These are phyloP conservation scores for Pichia sp. DNA, from an alignment of 1,139 yeast genomes.

Conservation along the genomic window DNA sequence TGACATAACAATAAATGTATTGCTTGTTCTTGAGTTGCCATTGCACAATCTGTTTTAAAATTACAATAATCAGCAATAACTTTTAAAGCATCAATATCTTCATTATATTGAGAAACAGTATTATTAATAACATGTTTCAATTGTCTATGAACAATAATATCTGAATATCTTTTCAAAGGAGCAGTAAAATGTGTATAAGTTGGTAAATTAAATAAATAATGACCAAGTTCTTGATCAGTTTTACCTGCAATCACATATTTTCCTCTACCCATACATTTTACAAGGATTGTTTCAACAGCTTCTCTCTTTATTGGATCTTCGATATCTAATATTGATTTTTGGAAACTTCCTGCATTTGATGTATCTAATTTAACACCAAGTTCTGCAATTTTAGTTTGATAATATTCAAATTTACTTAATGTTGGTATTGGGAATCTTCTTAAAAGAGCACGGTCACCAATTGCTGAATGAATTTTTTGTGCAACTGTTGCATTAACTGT, in stretches of 20 bases:
- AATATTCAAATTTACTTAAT: constrained; percentile 71
- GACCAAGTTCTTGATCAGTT: constrained; percentile 74
- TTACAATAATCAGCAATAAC: constrained; percentile 88
- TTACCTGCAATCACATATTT: constrained; percentile 85
- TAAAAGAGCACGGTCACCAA: constrained; percentile 76
- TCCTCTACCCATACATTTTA: constrained; percentile 79
- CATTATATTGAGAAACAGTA: constrained; percentile 30
- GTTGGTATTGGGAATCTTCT: constrained; percentile 88
- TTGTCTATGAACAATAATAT: constrained; percentile 87
- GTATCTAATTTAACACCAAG: constrained; percentile 70
- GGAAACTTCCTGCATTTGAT: constrained; percentile 63
- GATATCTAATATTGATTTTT: constrained; percentile 60
- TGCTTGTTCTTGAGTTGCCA: constrained; percentile 90
- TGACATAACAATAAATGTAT: constrained; percentile 80
- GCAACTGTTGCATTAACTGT: constrained; percentile 86
- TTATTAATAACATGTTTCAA: constrained; percentile 56
- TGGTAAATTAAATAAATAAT: constrained; percentile 76
- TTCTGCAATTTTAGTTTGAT: constrained; percentile 60
- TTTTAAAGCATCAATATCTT: constrained; percentile 66
- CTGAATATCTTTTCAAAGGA: constrained; percentile 89
- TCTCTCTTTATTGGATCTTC: constrained; percentile 58
- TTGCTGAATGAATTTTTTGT: constrained; percentile 61
- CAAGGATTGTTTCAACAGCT: constrained; percentile 72
- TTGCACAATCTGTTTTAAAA: constrained; percentile 92
- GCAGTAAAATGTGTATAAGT: constrained; percentile 90